Percentiles rank a stretch among this genome's conserved stretches.
Conservation (phyloP, 768 basidiomycete species). For the Kwoniella sp. region DNA sequence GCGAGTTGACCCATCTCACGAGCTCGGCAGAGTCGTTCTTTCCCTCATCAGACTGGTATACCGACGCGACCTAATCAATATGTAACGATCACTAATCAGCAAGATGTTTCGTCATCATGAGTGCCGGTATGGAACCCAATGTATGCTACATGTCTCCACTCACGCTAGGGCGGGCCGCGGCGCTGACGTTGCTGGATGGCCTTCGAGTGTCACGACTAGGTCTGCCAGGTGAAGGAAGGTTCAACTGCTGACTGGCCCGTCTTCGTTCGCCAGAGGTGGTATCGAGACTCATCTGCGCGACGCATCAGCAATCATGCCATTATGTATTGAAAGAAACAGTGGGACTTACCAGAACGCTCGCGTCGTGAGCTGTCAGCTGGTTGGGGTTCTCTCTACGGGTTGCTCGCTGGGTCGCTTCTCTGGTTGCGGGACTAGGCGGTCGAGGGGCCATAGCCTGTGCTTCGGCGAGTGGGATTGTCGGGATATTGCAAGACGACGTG, state of each 20-base stretch:
- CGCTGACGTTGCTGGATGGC: slow-evolving; percentile 17
- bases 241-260: slow-evolving; percentile 22
- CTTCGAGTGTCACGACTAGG: slow-evolving; percentile 27
- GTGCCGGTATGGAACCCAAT: too few species aligned
- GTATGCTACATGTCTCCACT: slow-evolving; percentile 5
- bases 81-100: neutral
- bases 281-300: slow-evolving; percentile 36
- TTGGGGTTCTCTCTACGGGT: slow-evolving; percentile 81
- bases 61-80: slow-evolving; percentile 19
- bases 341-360: slow-evolving; percentile 41
- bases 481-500: slow-evolving; percentile 93
- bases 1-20: slow-evolving; percentile 85
- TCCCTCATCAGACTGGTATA: slow-evolving; percentile 58
- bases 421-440: slow-evolving; percentile 85
- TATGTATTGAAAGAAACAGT: too few species aligned
- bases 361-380: slow-evolving; percentile 62
- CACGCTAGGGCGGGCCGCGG: slow-evolving; percentile 11
- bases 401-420: slow-evolving; percentile 84
- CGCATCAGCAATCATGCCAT: slow-evolving; percentile 5
- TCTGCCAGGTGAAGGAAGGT: slow-evolving; percentile 18
- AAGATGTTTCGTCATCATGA: neutral
- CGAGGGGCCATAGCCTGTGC: slow-evolving; percentile 97
- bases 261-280: slow-evolving; percentile 28
- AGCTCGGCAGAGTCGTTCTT: slow-evolving; percentile 55
- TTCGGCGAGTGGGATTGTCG: slow-evolving; percentile 89